phyloP scores from a whole-genome alignment of 2,329 filamentous ascomycete genomes.

The Scolecobasidium constrictum region DNA sequence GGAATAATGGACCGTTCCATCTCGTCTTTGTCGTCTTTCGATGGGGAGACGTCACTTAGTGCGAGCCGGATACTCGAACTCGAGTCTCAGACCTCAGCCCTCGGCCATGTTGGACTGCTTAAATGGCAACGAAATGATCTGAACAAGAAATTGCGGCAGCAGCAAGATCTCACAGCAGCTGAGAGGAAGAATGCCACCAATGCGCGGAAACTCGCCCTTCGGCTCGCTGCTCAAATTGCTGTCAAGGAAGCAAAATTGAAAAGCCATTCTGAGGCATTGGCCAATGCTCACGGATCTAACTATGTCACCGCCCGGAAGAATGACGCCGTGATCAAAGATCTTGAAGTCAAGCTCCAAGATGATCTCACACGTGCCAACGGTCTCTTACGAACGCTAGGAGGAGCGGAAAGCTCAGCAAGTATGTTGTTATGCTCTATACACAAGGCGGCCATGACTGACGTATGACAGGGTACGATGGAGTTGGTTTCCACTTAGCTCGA shows the following conservation, averaged over 20 bases:
- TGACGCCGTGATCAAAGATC: not conserved
- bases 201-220: constrained; percentile 2
- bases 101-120: constrained; percentile 9
- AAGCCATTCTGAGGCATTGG: not conserved
- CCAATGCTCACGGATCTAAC: not conserved
- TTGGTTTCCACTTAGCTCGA: not conserved
- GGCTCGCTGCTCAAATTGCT: constrained; percentile 4
- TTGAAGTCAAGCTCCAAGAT: not conserved
- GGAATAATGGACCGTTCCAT: too few species aligned
- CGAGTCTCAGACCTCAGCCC: constrained; percentile 8
- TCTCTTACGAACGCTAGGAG: not conserved
- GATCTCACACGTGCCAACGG: not conserved
- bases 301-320: not conserved
- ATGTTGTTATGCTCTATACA: too few species aligned
- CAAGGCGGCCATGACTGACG: too few species aligned
- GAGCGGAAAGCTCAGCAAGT: too few species aligned
- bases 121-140: constrained; percentile 7
- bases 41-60: too few species aligned
- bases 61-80: too few species aligned
- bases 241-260: not conserved
- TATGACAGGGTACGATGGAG: not conserved
- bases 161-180: not conserved
- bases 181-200: constrained; percentile 3
- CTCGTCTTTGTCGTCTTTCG: too few species aligned
- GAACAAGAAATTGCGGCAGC: constrained; percentile 1